Evolutionary conservation across 1,284 basidiomycete species (phyloP), one percentile per base, ranked within the genome.

Genomic region (Marasmius sp.): DNA sequence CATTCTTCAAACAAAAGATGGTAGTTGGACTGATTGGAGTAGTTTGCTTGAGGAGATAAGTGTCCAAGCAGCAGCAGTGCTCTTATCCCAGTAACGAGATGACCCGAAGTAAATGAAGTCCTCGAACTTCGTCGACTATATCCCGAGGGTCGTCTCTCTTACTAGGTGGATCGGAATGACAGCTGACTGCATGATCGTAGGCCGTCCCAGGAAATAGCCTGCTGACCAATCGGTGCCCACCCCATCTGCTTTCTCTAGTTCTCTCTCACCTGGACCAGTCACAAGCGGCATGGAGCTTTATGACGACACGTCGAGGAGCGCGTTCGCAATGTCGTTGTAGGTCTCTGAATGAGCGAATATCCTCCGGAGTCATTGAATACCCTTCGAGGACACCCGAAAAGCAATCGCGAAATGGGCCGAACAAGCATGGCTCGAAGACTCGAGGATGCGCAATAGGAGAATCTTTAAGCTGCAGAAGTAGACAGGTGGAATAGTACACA

Each of bases 391-490:
- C 1, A 87, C 91, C 27, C 81, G 86, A 22, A 77, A 81, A 36
- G 80, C 81, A 4, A 77, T 92, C 36, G 75, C 79, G 48, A 76
- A 81, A 66, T 93, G 91, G 91, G 79, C 81, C 2, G 81, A 83
- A 52, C 90, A 92, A 64, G 79, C 86, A 2, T 81, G 79, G 71
- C 77, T 92, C 2, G 81, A 84, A 64, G 87, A 88, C 39, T 81
- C 79, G 10, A 81, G 91, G 81, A 85, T 2, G 79, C 78, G 16
- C 79, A 77, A 64, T 92, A 89, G 90, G 90, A 92, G 69, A 89
- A 91, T 63, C 77, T 93, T 48, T 93, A 88, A 65, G 79, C 76
- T 27, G 84, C 80, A 27, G 91, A 93, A 72, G 81, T 93, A 59
- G 89, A 91, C 66, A 79, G 83, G 61, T 92, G 91, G 90, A 77